These are phyloP conservation scores for Solanum bulbocastanum DNA, from an alignment of 257 asterid genomes.

Conservation along the genomic window DNA sequence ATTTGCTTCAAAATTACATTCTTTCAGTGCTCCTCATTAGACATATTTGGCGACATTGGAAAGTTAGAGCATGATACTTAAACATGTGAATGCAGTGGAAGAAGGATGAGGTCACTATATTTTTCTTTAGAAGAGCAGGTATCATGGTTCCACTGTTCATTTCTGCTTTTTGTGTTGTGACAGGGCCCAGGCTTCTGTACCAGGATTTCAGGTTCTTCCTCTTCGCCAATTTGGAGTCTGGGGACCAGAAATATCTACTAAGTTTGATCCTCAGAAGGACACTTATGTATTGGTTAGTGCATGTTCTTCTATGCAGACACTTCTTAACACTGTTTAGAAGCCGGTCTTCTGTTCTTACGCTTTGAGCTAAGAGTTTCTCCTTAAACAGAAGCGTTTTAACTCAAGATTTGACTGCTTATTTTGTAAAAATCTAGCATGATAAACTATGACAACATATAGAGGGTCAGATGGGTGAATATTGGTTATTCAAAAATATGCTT, in stretches of 20 bases:
- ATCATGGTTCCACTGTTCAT: background rate
- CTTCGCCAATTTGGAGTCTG: conserved; percentile 89
- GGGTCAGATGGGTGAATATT: background rate
- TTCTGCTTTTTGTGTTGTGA: conserved; percentile 4
- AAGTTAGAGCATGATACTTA: background rate
- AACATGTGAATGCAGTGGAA: background rate
- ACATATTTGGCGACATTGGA: background rate
- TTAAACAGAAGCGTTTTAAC: background rate
- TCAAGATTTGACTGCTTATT: background rate
- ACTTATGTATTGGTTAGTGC: conserved; percentile 73
- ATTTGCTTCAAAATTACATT: background rate
- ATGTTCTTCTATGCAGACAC: background rate
- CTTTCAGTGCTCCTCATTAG: background rate
- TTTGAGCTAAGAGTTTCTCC: background rate
- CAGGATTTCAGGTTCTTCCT: conserved; percentile 80
- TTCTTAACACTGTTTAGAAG: background rate
- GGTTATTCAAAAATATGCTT: background rate
- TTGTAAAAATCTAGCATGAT: background rate
- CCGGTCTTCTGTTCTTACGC: background rate
- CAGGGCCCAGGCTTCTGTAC: conserved; percentile 78
- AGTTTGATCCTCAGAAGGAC: conserved; percentile 76
- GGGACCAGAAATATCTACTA: conserved; percentile 76
- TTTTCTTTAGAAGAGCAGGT: background rate
- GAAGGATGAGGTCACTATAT: background rate
- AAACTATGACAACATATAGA: background rate